Base-by-base conservation (phyloP, 768 basidiomycete genomes). In the Cyathus striatus region DNA sequence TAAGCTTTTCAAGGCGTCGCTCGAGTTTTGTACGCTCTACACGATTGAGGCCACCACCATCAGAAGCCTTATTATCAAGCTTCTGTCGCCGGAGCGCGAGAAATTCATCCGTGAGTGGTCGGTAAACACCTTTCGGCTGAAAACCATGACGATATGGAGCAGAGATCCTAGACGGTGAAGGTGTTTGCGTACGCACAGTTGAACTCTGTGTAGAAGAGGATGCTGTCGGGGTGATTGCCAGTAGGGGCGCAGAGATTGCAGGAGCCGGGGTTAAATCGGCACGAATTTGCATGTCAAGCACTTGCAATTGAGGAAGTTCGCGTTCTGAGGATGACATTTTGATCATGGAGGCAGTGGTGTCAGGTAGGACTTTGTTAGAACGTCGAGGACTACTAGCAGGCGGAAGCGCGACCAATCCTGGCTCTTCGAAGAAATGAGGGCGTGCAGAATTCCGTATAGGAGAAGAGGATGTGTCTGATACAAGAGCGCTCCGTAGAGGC, bases 61-160 rank as follows among this genome's bases (percentile, higher is more conserved):
- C 50, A 18, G n/a, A n/a, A 2, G 60, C 66, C 44, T 64, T 62
- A 5, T 66, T 70, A 22, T 73, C 68, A 26, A 57, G 66, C 37
- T 65, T 66, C 13, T 47, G 18, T 40, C 60, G 61, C 32, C 75
- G 69, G 9, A 69, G 49, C 3, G 74, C 73, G 44, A 82, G 44
- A 53, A 91, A 97, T 42, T 90, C 87, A 42, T 90, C 91, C 5
- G 93, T 96, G 26, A 86, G 77, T 4, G 75, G 81, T 10, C 83
- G 68, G 57, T 79, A 84, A 4, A 92, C 79, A 4, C 94, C 94
- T 53, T 76, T 86, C 4, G 95, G 95, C 59, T 99, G 95, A 58
- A 97, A 99, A 1, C 92, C 91, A 2, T 90, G 82, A 36, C 85
- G 81, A 58, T 98, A 98, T 2, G 84, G 86, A 1, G 83, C 79